phyloP scores from a whole-genome alignment of 768 basidiomycete species.

The Glaciozyma antarctica region DNA sequence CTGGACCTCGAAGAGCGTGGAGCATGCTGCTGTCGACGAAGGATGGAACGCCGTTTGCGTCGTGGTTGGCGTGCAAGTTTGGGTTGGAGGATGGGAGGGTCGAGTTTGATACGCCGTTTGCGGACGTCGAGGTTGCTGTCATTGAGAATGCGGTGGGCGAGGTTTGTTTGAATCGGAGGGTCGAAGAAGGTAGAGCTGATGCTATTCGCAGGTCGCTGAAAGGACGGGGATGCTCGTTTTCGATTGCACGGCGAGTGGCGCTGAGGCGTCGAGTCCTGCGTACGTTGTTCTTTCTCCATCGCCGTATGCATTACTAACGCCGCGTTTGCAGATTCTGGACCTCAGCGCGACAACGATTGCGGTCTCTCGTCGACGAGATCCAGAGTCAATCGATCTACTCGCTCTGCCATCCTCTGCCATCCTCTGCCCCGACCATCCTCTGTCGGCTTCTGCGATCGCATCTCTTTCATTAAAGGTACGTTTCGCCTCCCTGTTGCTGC shows the following conservation, averaged over 20 bases:
- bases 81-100: background rate
- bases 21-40: background rate
- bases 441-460: background rate
- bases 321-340: background rate
- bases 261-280: background rate
- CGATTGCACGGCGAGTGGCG: background rate
- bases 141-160: background rate
- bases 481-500: background rate
- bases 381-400: conserved; percentile 6
- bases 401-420: conserved; percentile 9
- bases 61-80: conserved; percentile 1
- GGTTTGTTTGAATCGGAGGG: background rate
- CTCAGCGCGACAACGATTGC: background rate
- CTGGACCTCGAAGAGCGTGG: background rate
- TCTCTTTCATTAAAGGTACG: background rate
- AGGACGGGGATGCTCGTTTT: background rate
- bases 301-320: background rate
- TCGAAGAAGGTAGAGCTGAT: background rate
- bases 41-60: background rate
- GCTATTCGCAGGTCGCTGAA: background rate
- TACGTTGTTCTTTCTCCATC: background rate
- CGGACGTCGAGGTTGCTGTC: background rate
- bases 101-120: background rate
- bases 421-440: conserved; percentile 5
- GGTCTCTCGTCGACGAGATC: background rate